phyloP scores from a whole-genome alignment of 2,329 filamentous ascomycete species.

The Dryadomyces quercus-mongolicae region DNA sequence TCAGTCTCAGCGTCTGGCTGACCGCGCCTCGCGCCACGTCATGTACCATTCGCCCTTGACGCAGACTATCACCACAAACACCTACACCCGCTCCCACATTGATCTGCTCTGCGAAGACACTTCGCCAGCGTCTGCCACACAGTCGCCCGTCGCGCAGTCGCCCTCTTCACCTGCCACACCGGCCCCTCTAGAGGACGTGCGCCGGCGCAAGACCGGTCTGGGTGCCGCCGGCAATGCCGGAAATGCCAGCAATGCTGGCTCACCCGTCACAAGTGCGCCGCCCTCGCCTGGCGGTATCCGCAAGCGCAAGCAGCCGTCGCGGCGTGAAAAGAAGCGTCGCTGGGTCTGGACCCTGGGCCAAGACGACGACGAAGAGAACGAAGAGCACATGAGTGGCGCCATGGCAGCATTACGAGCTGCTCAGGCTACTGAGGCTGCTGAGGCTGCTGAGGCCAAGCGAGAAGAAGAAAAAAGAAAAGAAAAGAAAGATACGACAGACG shows the following conservation, averaged over 20 bases:
- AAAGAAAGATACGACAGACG: neutral
- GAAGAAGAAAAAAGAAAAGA: neutral
- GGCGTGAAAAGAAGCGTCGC: conserved; percentile 50
- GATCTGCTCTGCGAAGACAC: conserved; percentile 48
- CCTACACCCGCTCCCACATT: conserved; percentile 50
- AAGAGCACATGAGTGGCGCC: conserved; percentile 24
- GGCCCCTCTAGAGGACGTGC: conserved; percentile 52
- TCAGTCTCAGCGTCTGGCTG: conserved; percentile 40
- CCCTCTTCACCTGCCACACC: conserved; percentile 30
- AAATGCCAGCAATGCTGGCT: conserved; percentile 20
- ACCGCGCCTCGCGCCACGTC: conserved; percentile 42
- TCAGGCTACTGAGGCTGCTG: conserved; percentile 8
- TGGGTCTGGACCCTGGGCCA: conserved; percentile 57
- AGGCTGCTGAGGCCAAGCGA: neutral
- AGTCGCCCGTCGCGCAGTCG: conserved; percentile 10
- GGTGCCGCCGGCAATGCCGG: conserved; percentile 19
- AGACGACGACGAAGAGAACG: conserved; percentile 31
- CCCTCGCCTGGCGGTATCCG: conserved; percentile 27
- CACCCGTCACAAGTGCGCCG: conserved; percentile 12
- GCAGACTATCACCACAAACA: conserved; percentile 51
- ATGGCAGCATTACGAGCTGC: conserved; percentile 14
- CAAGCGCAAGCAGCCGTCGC: conserved; percentile 37
- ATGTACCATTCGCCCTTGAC: conserved; percentile 51
- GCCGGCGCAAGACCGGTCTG: conserved; percentile 40
- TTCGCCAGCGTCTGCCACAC: conserved; percentile 30